Conservation (phyloP, 768 basidiomycete genomes). For the Mycena alexandri region DNA sequence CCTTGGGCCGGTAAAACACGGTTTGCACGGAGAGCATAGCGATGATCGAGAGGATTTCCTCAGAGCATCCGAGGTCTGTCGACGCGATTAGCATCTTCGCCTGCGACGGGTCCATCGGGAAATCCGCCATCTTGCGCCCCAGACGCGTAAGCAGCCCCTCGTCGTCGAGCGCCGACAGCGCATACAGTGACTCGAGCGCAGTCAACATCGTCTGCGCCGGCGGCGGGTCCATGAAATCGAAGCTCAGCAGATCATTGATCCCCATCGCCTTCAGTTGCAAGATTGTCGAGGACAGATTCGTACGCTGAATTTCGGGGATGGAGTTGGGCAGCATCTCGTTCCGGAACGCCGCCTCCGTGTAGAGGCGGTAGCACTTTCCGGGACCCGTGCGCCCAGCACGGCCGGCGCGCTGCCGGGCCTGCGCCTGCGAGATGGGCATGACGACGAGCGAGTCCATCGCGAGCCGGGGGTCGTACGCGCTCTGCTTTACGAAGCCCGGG, state of each 20-base stretch:
- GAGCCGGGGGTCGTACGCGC: conserved; percentile 95
- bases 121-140: conserved; percentile 99
- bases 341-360: conserved; percentile 97
- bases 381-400: conserved; percentile 98
- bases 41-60: conserved; percentile 96
- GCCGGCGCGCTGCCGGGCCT: conserved; percentile 94
- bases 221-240: conserved; percentile 99
- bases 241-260: conserved; percentile 95
- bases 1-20: conserved; percentile 99
- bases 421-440: conserved; percentile 99
- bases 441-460: conserved; percentile 99
- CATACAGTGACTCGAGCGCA: conserved; percentile 94
- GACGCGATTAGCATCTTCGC: conserved; percentile 99
- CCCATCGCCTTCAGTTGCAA: conserved; percentile 99
- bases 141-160: conserved; percentile 95
- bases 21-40: conserved; percentile 98
- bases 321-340: conserved; percentile 99
- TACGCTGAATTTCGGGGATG: conserved; percentile 97
- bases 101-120: conserved; percentile 96
- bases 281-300: conserved; percentile 93
- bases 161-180: conserved; percentile 95
- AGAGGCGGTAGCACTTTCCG: conserved; percentile 97
- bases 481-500: conserved; percentile 98
- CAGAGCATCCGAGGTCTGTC: conserved; percentile 96
- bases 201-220: conserved; percentile 97